These are phyloP conservation scores for Colletotrichum acutatum DNA, from an alignment of 2,329 filamentous ascomycete species.

Conservation along the genomic window DNA sequence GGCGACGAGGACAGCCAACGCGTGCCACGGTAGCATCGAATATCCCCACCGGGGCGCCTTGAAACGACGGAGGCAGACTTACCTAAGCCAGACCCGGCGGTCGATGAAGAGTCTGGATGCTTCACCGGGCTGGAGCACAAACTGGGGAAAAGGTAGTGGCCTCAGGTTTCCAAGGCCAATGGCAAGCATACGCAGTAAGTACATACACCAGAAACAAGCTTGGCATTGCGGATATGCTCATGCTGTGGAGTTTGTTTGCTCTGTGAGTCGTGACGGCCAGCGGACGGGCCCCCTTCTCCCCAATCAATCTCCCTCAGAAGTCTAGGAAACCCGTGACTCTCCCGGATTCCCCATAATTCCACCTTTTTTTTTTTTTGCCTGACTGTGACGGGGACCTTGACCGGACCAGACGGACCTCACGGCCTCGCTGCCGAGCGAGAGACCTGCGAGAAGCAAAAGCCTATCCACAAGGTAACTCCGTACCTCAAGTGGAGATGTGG, in stretches of 20 bases:
- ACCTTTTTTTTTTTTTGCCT: neutral
- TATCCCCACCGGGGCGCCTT: neutral
- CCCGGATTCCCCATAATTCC: neutral
- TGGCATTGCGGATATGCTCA: neutral
- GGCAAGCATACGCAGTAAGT: neutral
- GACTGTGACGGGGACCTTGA: neutral
- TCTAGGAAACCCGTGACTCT: neutral
- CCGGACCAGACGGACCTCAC: neutral
- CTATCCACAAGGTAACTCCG: neutral
- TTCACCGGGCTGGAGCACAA: slow-evolving; percentile 28
- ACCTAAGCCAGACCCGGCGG: neutral
- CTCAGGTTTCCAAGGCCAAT: neutral
- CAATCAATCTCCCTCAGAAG: neutral
- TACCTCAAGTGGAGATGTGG: too few species aligned
- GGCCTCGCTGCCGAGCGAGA: slow-evolving; percentile 2
- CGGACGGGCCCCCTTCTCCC: neutral
- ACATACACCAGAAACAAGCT: neutral
- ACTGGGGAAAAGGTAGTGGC: neutral
- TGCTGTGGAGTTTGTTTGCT: slow-evolving; percentile 1
- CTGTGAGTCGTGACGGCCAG: neutral
- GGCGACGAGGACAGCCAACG: neutral
- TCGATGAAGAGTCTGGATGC: slow-evolving; percentile 32
- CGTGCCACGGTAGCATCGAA: neutral
- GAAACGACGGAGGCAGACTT: slow-evolving; percentile 24
- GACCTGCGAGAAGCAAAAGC: neutral